Base-by-base conservation (phyloP, 1,284 basidiomycete species). In the Ustilago curta region DNA sequence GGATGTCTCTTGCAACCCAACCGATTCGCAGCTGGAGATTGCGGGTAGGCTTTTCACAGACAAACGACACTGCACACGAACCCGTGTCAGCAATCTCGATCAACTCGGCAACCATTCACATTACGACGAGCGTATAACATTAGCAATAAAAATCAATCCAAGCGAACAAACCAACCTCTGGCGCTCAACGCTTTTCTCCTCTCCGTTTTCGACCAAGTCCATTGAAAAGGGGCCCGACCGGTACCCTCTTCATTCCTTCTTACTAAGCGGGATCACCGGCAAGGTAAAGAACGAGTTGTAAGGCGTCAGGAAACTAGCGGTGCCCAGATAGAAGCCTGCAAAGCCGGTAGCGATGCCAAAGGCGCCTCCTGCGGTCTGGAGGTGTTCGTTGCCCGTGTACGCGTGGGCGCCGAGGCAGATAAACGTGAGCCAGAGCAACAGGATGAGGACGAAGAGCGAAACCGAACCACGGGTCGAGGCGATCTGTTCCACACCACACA, bases 211-310 rank as follows among this genome's bases (percentile, higher is more conserved):
- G 9, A 9, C 6, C 31, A 32, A 32, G 4, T 37, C 35, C 35
- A 12, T 12, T 37, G 14, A 14, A 14, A 16, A 21, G 44, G 12
- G 8, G 44, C 23, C 43, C 23, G 2, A 9, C 14, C 14, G n/a
- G n/a, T n/a, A n/a, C 21, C 31, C 48, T 19, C 31, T 37, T 44
- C 56, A 74, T 23, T 68, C 52, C 57, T 58, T 64, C 66, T 74
- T 69, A 43, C 52, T 43, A 7, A 79, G 57, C 7, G 71, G 66
- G 19, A 70, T 32, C 43, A 79, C 67, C 25, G 78, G 78, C 1
- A 79, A 55, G 18, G 78, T 76, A 23, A 79, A 78, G 69, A 73
- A 79, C 19, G 61, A 70, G 56, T 76, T 79, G 59, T 64, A 62
- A 5, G 59, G 61, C 29, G 48, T 73, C 9, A 80, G 39, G 62